A percentile compares a stretch with the other conserved stretches of the same genome.
These are phyloP conservation scores for Posidonia oceanica DNA, from an alignment of 116 monocot genomes.

Conservation along the genomic window DNA sequence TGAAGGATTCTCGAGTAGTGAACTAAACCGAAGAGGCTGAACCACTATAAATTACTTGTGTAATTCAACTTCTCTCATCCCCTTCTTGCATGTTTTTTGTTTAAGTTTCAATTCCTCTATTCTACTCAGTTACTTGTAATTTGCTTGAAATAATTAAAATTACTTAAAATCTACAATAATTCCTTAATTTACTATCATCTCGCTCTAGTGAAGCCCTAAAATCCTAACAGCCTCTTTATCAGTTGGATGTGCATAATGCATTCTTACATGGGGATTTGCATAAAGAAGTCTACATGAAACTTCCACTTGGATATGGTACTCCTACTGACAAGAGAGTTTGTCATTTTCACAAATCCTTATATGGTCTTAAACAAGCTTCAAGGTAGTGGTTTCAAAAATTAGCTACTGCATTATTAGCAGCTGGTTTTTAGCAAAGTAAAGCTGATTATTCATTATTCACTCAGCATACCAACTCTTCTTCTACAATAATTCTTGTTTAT, in stretches of 20 bases:
- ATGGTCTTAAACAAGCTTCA: conserved; percentile 9
- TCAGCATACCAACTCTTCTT: no score
- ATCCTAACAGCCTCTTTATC: not conserved
- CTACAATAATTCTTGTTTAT: conserved; percentile 1
- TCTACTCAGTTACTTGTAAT: no score
- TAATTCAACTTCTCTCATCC: no score
- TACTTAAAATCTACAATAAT: no score
- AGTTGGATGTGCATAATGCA: conserved; percentile 1
- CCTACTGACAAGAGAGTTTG: not conserved
- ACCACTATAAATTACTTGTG: no score
- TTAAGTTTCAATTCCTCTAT: no score
- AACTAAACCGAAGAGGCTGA: no score
- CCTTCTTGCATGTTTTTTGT: no score
- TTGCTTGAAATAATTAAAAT: no score
- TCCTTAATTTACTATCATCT: no score
- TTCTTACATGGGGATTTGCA: conserved; percentile 1
- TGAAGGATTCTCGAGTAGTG: no score
- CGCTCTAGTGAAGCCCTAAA: no score
- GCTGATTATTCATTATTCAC: conserved; percentile 3
- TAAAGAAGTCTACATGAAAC: conserved; percentile 4
- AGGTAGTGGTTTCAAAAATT: conserved; percentile 1
- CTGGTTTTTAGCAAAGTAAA: not conserved
- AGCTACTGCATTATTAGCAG: not conserved
- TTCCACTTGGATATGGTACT: not conserved
- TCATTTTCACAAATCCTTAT: not conserved